Base-by-base conservation (phyloP, 805 yeast species). In the Cyberlindnera euphorbiiphila region DNA sequence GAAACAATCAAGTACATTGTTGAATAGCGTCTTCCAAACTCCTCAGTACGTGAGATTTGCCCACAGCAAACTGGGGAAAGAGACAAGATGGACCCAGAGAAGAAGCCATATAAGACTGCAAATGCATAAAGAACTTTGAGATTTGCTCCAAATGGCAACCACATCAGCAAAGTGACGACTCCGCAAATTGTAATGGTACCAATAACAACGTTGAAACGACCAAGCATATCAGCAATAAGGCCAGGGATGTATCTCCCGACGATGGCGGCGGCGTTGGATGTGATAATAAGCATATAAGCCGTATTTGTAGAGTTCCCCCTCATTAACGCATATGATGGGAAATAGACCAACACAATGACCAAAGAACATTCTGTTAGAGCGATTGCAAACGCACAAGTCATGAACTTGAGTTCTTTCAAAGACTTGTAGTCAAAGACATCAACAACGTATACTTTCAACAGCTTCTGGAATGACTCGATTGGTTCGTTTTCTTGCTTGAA, bases 1-100 rank as follows among this genome's bases (percentile, higher is more conserved):
- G 84, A 69, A 8, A 75, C 79, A 48, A 76, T 61, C 31, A 74
- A 71, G 53, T 78, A 80, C 59, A 77, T 70, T 5, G 78, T 71
- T 3, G 78, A 72, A 47, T 74, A 74, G 21, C 76, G 66, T 49
- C 66, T 67, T 23, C 81, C 81, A 56, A 72, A 74, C 39, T 63
- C 68, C 29, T 71, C 71, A 4, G 71, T 68, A 28, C 69, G 69
- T 13, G 78, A 71, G 26, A 78, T 74, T 39, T 76, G 77, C 0
- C 78, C 80, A 43, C 77, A 65, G 45, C 81, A 73, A 4, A 75
- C 78, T 4, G 83, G 82, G 20, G 74, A 65, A 33, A 76, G 54
- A 3, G 80, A 69, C 41, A 76, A 64, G 3, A 74, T 71, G 4
- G 80, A 68, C 9, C 79, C 75, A 9, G 78, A 68, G 45, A 68